Evolutionary conservation across 1,284 basidiomycete species (phyloP).

Genomic region (Cutaneotrichosporon spelunceum): DNA sequence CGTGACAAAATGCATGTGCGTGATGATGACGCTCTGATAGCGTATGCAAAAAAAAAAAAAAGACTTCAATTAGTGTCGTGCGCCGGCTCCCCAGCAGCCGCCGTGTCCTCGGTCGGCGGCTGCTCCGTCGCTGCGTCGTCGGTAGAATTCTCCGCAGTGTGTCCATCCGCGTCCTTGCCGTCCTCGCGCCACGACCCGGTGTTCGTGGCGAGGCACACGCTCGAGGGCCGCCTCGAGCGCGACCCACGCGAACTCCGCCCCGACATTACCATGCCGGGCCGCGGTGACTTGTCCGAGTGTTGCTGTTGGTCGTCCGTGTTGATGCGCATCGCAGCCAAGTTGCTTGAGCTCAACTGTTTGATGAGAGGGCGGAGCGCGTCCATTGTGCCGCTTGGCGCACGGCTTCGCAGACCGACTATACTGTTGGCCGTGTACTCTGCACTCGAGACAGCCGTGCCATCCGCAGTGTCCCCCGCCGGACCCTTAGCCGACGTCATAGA

Average conservation of each 20-base stretch:
- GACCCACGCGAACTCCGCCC: conserved; percentile 2
- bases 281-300: conserved; percentile 4
- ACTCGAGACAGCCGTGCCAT: conserved; percentile 7
- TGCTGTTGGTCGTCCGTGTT: conserved; percentile 12
- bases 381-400: conserved; percentile 20
- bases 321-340: conserved; percentile 23
- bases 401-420: conserved; percentile 20
- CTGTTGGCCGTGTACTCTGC: conserved; percentile 11
- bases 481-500: conserved; percentile 18
- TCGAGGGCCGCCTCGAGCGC: background rate
- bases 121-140: conserved; percentile 1
- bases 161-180: background rate
- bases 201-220: conserved; percentile 2
- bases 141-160: background rate
- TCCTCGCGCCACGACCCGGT: conserved; percentile 3
- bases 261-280: conserved; percentile 4
- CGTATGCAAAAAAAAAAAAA: background rate
- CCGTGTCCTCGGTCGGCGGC: conserved; percentile 8
- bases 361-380: conserved; percentile 29
- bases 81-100: background rate
- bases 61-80: background rate
- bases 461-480: background rate
- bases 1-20: background rate
- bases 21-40: background rate
- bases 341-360: conserved; percentile 29